Percentiles rank a stretch among this genome's conserved stretches.
Conservation (phyloP, 805 yeast species). For the Pachysolen tannophilus region DNA sequence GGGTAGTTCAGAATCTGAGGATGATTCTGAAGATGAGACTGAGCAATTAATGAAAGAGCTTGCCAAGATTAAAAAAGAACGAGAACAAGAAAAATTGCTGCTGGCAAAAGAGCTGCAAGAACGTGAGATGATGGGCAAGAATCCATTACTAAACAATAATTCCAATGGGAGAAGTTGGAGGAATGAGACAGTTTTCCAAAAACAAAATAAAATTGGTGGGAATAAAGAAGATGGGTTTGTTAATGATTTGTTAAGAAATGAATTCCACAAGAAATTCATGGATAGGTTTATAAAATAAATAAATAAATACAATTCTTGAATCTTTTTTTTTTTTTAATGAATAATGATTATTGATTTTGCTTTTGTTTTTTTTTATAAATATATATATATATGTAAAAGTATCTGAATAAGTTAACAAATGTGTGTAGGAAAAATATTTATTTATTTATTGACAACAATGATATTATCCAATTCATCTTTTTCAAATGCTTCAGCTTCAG, state of each 20-base stretch:
- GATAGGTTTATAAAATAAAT: constrained; percentile 27
- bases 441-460: constrained; percentile 24
- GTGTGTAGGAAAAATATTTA: neutral
- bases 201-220: constrained; percentile 18
- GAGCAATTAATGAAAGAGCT: constrained; percentile 22
- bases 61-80: constrained; percentile 13
- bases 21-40: constrained; percentile 23
- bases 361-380: neutral
- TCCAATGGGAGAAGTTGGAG: constrained; percentile 24
- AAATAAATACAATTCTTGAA: no score
- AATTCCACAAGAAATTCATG: constrained; percentile 33
- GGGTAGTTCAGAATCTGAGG: neutral
- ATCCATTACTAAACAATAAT: constrained; percentile 18
- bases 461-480: constrained; percentile 84
- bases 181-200: constrained; percentile 21
- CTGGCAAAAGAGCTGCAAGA: constrained; percentile 19
- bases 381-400: neutral
- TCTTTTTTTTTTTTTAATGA: neutral
- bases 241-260: constrained; percentile 27
- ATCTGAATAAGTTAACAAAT: neutral
- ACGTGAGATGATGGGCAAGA: constrained; percentile 15
- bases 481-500: constrained; percentile 87
- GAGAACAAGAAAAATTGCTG: constrained; percentile 20
- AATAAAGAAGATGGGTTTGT: constrained; percentile 16
- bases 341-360: neutral